Evolutionary conservation across 352 stramenopile species (phyloP), one percentile per base, ranked within the genome.

Genomic region (Phytophthora quininea): DNA sequence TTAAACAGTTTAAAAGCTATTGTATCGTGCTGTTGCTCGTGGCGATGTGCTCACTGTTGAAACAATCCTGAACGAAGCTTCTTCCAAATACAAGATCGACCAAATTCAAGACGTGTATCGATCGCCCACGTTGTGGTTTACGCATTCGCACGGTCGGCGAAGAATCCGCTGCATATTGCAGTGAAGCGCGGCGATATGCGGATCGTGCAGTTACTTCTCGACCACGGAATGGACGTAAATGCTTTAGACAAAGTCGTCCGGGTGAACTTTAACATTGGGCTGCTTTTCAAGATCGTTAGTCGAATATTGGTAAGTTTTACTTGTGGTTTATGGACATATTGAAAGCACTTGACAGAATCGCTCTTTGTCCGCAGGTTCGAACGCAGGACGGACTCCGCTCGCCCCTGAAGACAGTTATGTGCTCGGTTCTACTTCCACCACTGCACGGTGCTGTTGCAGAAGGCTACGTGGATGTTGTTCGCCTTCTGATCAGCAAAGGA

Each of bases 111-210:
- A 79, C 8, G 32, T 89, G 3, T 91, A 88, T 42, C 73, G 59
- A 12, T 48, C 69, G 9, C 86, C 86, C 0, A 73, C 77, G 27
- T 49, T 94, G 24, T 92, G 86, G 84, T 61, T 87, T 86, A 75
- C 54, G 71, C 82, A 45, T 90, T 93, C 42, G 84, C 83, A 0
- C 71, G 74, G 37, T 95, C 86, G 0, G 67, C 67, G 35, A 93
- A 93, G 61, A 95, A 94, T 29, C 86, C 86, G 31, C 74, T 95
- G 6, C 86, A 95, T 57, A 73, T 93, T 48, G 84, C 86, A 1
- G 86, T 84, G 4, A 79, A 79, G 54, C 72, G 76, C 29, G 84
- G 83, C 32, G 70, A 91, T 48, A 49, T 86, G 2, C 46, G 61
- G n/a, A 79, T 92, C 42, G 80, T 93, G n/a, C 48, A 84, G 49